phyloP scores from a whole-genome alignment of 1,284 basidiomycete genomes.

The Fomes fomentarius region DNA sequence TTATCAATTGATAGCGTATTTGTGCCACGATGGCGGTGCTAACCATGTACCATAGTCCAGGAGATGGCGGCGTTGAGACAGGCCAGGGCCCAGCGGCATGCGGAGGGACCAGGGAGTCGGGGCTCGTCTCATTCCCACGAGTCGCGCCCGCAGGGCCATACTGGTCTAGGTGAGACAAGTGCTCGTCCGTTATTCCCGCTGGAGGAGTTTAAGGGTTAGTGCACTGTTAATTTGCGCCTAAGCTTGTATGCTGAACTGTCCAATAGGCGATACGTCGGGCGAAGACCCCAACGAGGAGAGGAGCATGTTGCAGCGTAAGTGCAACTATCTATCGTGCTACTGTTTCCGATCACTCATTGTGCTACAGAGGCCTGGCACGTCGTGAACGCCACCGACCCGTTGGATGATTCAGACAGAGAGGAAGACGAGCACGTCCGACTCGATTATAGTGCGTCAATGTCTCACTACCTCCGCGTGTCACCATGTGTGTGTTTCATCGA shows the following conservation, averaged over 20 bases:
- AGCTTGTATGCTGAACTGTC: background rate
- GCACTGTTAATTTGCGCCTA: background rate
- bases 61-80: constrained; percentile 31
- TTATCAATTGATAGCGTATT: background rate
- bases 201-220: constrained; percentile 19
- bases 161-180: constrained; percentile 21
- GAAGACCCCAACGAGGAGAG: constrained; percentile 29
- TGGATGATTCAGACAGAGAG: constrained; percentile 76
- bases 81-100: constrained; percentile 27
- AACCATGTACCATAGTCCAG: constrained; percentile 20
- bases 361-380: constrained; percentile 71
- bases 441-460: constrained; percentile 60
- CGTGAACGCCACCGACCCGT: constrained; percentile 61
- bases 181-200: constrained; percentile 24
- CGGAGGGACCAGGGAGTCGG: constrained; percentile 30
- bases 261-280: constrained; percentile 19
- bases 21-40: background rate
- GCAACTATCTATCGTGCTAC: background rate
- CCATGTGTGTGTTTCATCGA: background rate
- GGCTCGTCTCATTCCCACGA: constrained; percentile 37
- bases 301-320: constrained; percentile 36
- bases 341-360: constrained; percentile 2
- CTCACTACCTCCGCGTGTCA: background rate
- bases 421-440: constrained; percentile 61
- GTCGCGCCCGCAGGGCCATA: constrained; percentile 20